Conservation (phyloP, 257 asterid genomes). For the Salvia rosmarinus region DNA sequence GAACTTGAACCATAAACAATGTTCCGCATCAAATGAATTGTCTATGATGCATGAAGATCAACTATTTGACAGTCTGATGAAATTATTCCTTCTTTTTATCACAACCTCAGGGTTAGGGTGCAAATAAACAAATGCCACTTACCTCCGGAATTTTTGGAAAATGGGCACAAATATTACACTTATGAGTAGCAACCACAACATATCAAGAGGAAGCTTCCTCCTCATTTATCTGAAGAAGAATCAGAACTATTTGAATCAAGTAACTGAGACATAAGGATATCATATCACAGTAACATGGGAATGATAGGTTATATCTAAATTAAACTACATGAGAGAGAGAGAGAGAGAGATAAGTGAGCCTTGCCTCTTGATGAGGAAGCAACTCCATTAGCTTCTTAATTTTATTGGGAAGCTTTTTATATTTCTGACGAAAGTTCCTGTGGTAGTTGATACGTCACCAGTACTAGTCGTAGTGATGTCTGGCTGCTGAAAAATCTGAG, state of each 20-base stretch:
- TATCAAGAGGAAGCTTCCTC: conserved; percentile 94
- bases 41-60: not conserved
- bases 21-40: conserved; percentile 23
- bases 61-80: conserved; percentile 2
- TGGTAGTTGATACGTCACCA: conserved; percentile 79
- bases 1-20: conserved; percentile 22
- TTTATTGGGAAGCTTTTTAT: conserved; percentile 68
- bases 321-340: not conserved
- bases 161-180: conserved; percentile 90
- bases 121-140: conserved; percentile 23
- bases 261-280: not conserved
- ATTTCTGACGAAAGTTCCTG: conserved; percentile 76
- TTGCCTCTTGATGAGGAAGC: conserved; percentile 97
- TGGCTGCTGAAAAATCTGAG: conserved; percentile 68
- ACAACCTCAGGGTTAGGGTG: too few relatives aligned
- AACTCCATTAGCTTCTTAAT: conserved; percentile 72
- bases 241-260: not conserved
- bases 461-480: conserved; percentile 67
- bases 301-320: not conserved
- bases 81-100: not conserved
- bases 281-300: not conserved
- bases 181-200: conserved; percentile 87
- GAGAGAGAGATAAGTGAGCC: conserved; percentile 9
- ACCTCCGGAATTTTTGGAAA: conserved; percentile 96
- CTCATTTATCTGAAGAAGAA: conserved; percentile 55